A percentile compares a stretch with the other conserved stretches of the same genome.
Conservation (phyloP, 2,329 filamentous ascomycete genomes). For the Penicillium sp. region DNA sequence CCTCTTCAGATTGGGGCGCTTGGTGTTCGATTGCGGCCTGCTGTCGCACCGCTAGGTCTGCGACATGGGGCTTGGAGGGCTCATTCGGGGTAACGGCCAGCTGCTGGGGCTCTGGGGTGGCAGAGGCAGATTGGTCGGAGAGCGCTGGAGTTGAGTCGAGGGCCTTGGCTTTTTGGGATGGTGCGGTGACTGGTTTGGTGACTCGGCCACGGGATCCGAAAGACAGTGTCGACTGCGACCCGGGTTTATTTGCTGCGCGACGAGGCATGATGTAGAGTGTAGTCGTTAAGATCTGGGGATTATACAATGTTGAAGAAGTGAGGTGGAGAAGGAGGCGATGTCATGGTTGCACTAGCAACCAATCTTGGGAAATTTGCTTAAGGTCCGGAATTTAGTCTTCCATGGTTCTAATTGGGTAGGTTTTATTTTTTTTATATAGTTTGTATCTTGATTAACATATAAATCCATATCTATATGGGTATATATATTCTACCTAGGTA, state of each 20-base stretch:
- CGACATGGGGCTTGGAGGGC: constrained; percentile 31
- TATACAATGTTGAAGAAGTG: background rate
- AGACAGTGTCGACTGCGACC: constrained; percentile 58
- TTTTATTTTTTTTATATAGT: background rate
- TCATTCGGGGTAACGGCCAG: constrained; percentile 23
- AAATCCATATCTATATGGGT: background rate
- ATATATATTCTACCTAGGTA: background rate
- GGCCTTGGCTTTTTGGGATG: constrained; percentile 34
- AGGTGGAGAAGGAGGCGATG: constrained; percentile 4
- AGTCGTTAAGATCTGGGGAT: background rate
- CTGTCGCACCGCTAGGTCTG: constrained; percentile 41
- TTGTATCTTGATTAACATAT: background rate
- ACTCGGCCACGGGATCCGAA: constrained; percentile 59
- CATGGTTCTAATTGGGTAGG: background rate
- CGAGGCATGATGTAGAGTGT: constrained; percentile 36
- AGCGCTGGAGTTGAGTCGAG: constrained; percentile 37
- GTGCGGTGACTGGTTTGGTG: constrained; percentile 52
- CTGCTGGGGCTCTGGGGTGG: constrained; percentile 29
- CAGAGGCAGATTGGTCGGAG: constrained; percentile 23
- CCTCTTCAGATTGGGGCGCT: constrained; percentile 34
- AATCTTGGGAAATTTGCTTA: background rate
- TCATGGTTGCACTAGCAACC: constrained; percentile 12
- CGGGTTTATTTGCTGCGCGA: constrained; percentile 36
- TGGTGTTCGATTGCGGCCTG: constrained; percentile 48
- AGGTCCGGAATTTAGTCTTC: background rate